phyloP scores from a whole-genome alignment of 108 stramenopile species.

The Discostella pseudostelligera region DNA sequence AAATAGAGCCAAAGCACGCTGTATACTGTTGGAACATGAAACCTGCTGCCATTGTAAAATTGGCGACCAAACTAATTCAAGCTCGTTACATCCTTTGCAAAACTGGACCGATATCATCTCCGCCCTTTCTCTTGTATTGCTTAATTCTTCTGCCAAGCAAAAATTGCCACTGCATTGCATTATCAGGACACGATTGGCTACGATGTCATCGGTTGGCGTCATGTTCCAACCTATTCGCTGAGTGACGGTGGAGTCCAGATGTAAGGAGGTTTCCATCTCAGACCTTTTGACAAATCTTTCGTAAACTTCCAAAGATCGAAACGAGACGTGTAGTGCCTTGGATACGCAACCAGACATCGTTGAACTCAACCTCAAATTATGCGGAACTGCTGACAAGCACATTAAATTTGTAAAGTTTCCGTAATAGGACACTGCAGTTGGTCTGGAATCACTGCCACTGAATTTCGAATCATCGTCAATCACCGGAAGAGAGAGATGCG shows the following conservation, averaged over 20 bases:
- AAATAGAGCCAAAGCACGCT: conserved; percentile 21
- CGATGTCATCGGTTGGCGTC: conserved; percentile 16
- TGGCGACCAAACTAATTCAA: conserved; percentile 38
- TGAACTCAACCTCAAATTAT: conserved; percentile 1
- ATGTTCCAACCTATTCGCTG: conserved; percentile 17
- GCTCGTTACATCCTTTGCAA: conserved; percentile 2
- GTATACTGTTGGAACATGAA: conserved; percentile 37
- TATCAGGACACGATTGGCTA: conserved; percentile 16
- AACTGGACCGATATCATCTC: conserved; percentile 33
- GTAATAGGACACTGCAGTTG: conserved; percentile 19
- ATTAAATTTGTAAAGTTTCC: conserved; percentile 1
- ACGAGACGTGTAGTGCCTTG: conserved; percentile 15
- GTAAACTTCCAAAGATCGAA: conserved; percentile 21
- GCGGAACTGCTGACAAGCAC: conserved; percentile 12
- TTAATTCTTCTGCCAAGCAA: conserved; percentile 22
- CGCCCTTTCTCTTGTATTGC: conserved; percentile 11
- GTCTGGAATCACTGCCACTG: neutral
- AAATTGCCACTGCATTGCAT: conserved; percentile 23
- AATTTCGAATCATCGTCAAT: neutral
- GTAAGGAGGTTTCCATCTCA: neutral
- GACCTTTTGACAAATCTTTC: conserved; percentile 17
- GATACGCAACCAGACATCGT: conserved; percentile 10
- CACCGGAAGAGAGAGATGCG: conserved; percentile 34
- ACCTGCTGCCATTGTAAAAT: conserved; percentile 36
- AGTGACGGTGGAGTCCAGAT: conserved; percentile 3